Evolutionary conservation across 2,329 filamentous ascomycete genomes (phyloP).

Genomic region (Aspergillus sp.): DNA sequence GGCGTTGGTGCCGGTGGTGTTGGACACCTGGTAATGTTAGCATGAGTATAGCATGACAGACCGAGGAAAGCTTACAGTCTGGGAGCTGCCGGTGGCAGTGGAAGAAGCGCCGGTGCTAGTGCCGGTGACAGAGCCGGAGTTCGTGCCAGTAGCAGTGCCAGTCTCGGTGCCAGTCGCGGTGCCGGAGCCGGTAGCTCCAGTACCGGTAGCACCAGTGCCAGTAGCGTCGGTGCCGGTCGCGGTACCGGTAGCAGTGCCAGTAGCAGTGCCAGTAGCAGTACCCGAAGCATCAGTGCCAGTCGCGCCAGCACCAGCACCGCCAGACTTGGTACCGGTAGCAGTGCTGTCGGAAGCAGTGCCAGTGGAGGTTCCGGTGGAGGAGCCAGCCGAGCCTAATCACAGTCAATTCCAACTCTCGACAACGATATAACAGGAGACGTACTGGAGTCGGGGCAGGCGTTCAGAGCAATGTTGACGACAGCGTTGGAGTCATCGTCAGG

Average conservation of each 20-base stretch:
- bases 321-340: slow-evolving; percentile 13
- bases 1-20: slow-evolving; percentile 9
- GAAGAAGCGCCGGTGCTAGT: slow-evolving; percentile 15
- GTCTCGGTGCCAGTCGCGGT: slow-evolving; percentile 23
- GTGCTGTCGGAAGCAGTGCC: slow-evolving; percentile 12
- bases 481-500: slow-evolving; percentile 34
- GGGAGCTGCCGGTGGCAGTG: slow-evolving; percentile 12
- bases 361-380: not conserved
- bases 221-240: slow-evolving; percentile 1
- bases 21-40: not conserved
- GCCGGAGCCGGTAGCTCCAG: slow-evolving; percentile 9
- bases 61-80: not conserved
- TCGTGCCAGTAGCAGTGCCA: slow-evolving; percentile 17
- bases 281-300: slow-evolving; percentile 19
- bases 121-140: slow-evolving; percentile 12
- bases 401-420: not conserved
- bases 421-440: slow-evolving; percentile 7
- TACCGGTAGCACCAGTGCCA: not conserved
- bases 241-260: slow-evolving; percentile 19
- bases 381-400: slow-evolving; percentile 7
- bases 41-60: not conserved
- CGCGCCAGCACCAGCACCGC: slow-evolving; percentile 10
- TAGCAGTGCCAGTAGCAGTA: slow-evolving; percentile 19
- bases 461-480: slow-evolving; percentile 35
- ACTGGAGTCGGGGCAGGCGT: slow-evolving; percentile 33